Conservation (phyloP, 2,329 filamentous ascomycete genomes). For the Paracorniculantispora psalliotae region DNA sequence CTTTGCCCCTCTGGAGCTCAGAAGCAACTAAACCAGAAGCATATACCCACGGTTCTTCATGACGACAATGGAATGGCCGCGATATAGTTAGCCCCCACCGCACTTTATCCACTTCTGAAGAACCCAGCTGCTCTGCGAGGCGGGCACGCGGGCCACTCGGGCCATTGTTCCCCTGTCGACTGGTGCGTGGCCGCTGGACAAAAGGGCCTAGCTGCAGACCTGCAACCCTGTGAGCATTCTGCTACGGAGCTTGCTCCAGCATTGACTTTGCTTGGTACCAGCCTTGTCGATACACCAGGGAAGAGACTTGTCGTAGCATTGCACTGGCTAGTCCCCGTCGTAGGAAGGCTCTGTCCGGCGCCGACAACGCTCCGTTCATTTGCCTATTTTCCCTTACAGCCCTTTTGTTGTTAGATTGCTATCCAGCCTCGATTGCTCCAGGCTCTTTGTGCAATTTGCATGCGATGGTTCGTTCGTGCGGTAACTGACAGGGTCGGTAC, state of each 20-base stretch:
- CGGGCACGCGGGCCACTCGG: background rate
- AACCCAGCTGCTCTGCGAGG: background rate
- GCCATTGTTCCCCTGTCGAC: conserved; percentile 5
- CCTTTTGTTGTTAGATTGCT: background rate
- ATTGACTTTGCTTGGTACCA: background rate
- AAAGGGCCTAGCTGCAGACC: background rate
- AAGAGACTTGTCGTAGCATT: background rate
- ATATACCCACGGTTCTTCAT: background rate
- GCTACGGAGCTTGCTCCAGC: background rate
- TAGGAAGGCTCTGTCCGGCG: background rate
- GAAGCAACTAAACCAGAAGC: background rate
- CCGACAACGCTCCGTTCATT: background rate
- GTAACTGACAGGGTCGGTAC: too few relatives aligned
- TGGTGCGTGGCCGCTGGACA: background rate
- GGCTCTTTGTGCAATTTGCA: too few relatives aligned
- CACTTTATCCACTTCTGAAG: background rate
- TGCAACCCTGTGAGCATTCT: background rate
- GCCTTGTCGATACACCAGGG: background rate
- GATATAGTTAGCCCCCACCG: conserved; percentile 7
- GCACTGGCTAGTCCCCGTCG: background rate
- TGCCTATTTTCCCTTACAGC: background rate
- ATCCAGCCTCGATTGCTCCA: too few relatives aligned
- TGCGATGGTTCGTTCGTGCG: too few relatives aligned
- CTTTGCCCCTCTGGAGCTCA: background rate
- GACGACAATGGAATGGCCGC: conserved; percentile 1